Base-by-base conservation (phyloP, 1,284 basidiomycete genomes). In the Leucoagaricus sp. region DNA sequence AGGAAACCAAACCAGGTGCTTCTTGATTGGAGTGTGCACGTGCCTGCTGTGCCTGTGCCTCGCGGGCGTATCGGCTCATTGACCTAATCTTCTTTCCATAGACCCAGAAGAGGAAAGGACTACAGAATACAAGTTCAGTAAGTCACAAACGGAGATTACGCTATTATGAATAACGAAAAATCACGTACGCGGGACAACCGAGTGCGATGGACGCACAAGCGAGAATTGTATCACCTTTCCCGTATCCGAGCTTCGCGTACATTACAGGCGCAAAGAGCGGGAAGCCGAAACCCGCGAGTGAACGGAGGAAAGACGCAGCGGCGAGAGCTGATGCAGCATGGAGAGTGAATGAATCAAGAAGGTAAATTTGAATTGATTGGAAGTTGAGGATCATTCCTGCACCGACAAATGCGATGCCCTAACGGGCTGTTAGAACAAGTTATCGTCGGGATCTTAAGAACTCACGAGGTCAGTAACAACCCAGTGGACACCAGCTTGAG, bases 211-310 rank as follows among this genome's bases (percentile, higher is more conserved):
- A 78, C 4, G 80, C 61, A 17, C 64, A 78, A 0, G 83, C 85
- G 8, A 89, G 73, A 15, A 89, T 76, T 0, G 86, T 84, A 58
- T 84, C 72, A 2, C 85, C 87, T 58, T 82, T 85, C 0, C 87
- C 87, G 53, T 82, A 86, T 5, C 86, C 87, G 0, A 89, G 74
- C 12, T 73, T 72, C 3, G 73, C 68, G 67, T 84, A 89, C 85
- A 89, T 87, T 15, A 79, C 71, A 4, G 85, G 83, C 0, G 82
- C 85, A 57, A 89, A 88, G 10, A 89, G 67, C 15, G 87, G 87
- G 66, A 89, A 89, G 1, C 79, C 83, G 50, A 86, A 87, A 1
- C 86, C 85, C 1, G 81, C 81, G 0, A 86, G 61, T 0, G 84
- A 83, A 33, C 86, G 82, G 3, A 87, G 64, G 67, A 69, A 85